phyloP scores from a whole-genome alignment of 2,329 filamentous ascomycete genomes.

The Penicillium concentricum region DNA sequence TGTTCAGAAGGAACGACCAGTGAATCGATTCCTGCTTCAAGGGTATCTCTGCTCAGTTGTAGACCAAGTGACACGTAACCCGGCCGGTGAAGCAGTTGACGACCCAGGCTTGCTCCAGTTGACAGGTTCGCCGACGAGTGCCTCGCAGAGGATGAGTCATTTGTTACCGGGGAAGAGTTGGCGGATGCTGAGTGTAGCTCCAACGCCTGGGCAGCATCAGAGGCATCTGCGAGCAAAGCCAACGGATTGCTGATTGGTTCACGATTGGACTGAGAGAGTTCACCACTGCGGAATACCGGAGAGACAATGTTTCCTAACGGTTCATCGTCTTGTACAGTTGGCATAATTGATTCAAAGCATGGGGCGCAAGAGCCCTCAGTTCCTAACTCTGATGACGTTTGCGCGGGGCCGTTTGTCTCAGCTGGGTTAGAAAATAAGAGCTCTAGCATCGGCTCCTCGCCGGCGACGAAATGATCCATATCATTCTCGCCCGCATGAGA shows the following conservation, averaged over 20 bases:
- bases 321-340: background rate
- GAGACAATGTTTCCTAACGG: background rate
- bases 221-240: conserved; percentile 28
- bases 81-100: conserved; percentile 17
- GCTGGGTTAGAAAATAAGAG: background rate
- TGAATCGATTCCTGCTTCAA: conserved; percentile 23
- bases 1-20: conserved; percentile 9
- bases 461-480: background rate
- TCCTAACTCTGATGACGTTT: background rate
- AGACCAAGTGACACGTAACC: conserved; percentile 28
- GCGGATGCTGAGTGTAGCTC: background rate
- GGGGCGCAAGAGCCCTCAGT: background rate
- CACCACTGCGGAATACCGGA: background rate
- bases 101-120: conserved; percentile 1
- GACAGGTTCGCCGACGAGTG: background rate
- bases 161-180: background rate
- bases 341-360: background rate
- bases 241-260: conserved; percentile 31
- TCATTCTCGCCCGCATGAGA: conserved; percentile 1
- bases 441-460: background rate
- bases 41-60: conserved; percentile 16
- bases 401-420: background rate
- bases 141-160: background rate
- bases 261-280: background rate
- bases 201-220: conserved; percentile 19